Base-by-base conservation (phyloP, 2,329 filamentous ascomycete genomes). In the Fusarium nodosum region DNA sequence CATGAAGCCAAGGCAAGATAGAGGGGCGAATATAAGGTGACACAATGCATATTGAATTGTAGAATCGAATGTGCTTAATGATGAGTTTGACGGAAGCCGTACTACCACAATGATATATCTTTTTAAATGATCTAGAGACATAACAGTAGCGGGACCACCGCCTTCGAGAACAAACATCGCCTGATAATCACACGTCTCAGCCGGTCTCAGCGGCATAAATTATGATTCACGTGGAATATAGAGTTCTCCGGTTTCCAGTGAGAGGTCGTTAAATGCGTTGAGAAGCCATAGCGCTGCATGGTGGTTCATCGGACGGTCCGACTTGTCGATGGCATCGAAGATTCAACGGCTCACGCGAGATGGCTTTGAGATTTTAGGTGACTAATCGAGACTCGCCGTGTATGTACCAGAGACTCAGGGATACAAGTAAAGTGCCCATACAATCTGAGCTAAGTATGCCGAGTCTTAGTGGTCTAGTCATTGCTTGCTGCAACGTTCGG, bases 221-320 rank as follows among this genome's bases (percentile, higher is more conserved):
- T 20, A 10, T 28, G 41, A 46, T 52, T 33, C 38, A 56, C 22
- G 28, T 56, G 18, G 18, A 45, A 28, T 12, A 22, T 15, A 39
- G 7, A 38, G 44, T 58, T 20, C 8, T 47, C 54, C 31, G 22
- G 41, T 50, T 48, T 20, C 38, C 52, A 41, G 18, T 69, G 54
- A 34, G 30, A 50, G 28, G 26, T 18, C 58, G 7, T 33, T 26
- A 24, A 33, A 34, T 55, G 15, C 38, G 41, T 56, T 47, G 57
- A 39, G 53, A 55, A 57, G 45, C 48, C 48, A 66, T 42, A 47
- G 46, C 33, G 30, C 26, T 52, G 45, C 34, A 57, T 34, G 39
- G 30, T 42, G 24, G 44, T 54, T 55, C 36, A 30, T 57, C 63
- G 67, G 67, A 61, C 45, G 47, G 63, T 20, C 67, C 67, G 67